phyloP scores from a whole-genome alignment of 2,329 filamentous ascomycete genomes.

The Penicillium sp. region DNA sequence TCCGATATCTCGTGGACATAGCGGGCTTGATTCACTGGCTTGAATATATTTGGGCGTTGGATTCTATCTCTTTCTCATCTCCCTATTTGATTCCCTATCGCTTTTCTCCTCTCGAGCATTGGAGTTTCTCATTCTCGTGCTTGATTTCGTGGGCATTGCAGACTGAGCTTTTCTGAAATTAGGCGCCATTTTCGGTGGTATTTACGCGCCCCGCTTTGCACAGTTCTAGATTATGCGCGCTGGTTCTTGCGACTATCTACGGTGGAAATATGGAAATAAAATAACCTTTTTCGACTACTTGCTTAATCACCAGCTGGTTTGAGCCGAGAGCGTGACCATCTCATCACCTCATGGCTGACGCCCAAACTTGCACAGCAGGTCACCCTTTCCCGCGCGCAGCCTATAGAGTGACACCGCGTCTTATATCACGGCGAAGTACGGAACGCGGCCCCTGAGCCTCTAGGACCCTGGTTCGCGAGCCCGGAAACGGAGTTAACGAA shows the following conservation, averaged over 20 bases:
- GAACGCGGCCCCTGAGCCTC: constrained; percentile 1
- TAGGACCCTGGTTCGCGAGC: background rate
- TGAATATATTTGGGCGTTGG: constrained; percentile 22
- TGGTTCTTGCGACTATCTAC: background rate
- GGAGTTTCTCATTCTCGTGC: constrained; percentile 20
- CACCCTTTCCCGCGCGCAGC: constrained; percentile 1
- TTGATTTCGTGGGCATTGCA: background rate
- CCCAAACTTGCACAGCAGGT: constrained; percentile 7
- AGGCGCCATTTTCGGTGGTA: background rate
- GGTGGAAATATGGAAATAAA: background rate
- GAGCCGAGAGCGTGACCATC: background rate
- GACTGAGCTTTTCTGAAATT: background rate
- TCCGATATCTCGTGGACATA: constrained; percentile 13
- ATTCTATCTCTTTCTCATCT: constrained; percentile 7
- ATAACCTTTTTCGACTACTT: background rate
- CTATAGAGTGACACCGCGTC: constrained; percentile 16
- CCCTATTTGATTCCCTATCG: constrained; percentile 1
- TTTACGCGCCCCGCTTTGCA: background rate
- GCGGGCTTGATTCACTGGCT: constrained; percentile 10
- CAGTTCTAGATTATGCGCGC: background rate
- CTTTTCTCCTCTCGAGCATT: constrained; percentile 19
- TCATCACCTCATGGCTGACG: background rate
- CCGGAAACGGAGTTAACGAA: background rate
- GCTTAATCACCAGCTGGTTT: background rate
- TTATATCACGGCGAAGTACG: constrained; percentile 2